Conservation (phyloP, 208 protist species). For the Trichomonas vaginalis region DNA sequence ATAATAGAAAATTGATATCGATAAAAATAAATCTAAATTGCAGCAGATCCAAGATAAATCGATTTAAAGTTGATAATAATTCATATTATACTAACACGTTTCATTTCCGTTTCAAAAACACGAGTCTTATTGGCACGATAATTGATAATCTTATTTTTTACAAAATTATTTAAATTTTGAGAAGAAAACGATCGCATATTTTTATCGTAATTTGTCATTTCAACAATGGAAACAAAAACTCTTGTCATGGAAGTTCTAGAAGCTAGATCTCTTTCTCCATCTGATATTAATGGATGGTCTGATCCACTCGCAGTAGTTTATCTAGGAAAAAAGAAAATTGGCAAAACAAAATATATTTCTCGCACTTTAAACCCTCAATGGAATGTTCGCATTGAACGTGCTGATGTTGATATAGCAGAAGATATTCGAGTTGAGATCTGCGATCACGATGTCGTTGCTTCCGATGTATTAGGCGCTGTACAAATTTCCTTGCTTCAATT, state of each 20-base stretch:
- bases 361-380: conserved; percentile 21
- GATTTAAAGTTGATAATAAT: too few relatives aligned
- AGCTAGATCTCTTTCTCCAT: background rate
- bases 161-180: too few relatives aligned
- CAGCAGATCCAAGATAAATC: too few relatives aligned
- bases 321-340: background rate
- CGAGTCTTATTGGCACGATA: too few relatives aligned
- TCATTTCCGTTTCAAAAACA: too few relatives aligned
- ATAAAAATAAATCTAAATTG: too few relatives aligned
- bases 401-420: background rate
- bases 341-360: conserved; percentile 18
- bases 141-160: too few relatives aligned
- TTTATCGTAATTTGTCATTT: too few relatives aligned
- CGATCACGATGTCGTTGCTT: background rate
- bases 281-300: background rate
- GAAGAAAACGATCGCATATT: too few relatives aligned
- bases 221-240: background rate
- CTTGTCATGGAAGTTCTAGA: background rate
- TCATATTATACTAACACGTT: too few relatives aligned
- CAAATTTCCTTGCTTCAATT: background rate
- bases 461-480: background rate
- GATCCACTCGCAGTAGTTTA: background rate
- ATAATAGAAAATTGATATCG: too few relatives aligned
- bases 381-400: background rate
- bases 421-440: background rate